These are phyloP conservation scores for Aegilops umbellulata DNA, from an alignment of 176 grass and related monocot genomes.

Conservation along the genomic window DNA sequence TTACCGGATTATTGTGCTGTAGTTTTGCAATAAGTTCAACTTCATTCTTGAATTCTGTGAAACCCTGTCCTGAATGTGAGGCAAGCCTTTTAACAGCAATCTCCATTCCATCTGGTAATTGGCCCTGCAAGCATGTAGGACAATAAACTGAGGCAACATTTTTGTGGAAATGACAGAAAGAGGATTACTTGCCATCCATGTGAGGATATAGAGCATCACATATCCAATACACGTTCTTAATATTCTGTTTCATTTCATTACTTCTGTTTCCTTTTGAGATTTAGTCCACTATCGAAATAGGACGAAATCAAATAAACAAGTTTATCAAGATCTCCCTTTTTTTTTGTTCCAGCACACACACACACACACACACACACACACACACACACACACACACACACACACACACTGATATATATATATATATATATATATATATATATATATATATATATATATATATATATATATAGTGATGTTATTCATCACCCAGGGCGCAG, in stretches of 20 bases:
- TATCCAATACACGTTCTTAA: not conserved
- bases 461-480: too few relatives aligned
- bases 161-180: not conserved
- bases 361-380: too few relatives aligned
- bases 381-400: too few relatives aligned
- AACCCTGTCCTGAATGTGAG: constrained; percentile 18
- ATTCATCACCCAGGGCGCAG: too few relatives aligned
- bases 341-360: too few relatives aligned
- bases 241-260: not conserved
- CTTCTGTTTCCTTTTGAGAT: not conserved
- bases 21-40: constrained; percentile 32
- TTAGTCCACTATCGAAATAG: not conserved
- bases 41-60: constrained; percentile 31
- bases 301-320: not conserved
- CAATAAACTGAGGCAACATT: not conserved
- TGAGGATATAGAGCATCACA: not conserved
- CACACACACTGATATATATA: too few relatives aligned
- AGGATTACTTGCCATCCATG: not conserved
- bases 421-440: too few relatives aligned
- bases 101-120: constrained; percentile 6
- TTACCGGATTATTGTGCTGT: constrained; percentile 25
- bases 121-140: constrained; percentile 1
- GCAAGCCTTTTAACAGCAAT: constrained; percentile 34
- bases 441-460: too few relatives aligned
- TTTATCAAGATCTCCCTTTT: not conserved